A percentile compares a stretch with the other conserved stretches of the same genome.
Evolutionary conservation across 2,329 filamentous ascomycete species (phyloP).

Genomic region (Paracoccidioides brasiliensis): DNA sequence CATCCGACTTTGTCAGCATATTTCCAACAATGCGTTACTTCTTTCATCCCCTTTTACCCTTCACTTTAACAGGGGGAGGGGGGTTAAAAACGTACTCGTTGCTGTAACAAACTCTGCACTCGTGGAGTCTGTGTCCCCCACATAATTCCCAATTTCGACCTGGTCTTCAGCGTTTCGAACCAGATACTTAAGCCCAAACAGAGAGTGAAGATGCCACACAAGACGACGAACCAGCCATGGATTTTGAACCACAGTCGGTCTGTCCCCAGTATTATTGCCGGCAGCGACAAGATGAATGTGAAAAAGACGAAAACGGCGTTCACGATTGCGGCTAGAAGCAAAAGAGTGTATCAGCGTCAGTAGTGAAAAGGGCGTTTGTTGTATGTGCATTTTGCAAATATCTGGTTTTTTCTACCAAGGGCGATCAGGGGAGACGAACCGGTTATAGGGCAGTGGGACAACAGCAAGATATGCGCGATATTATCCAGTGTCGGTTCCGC

Average conservation of each 20-base stretch:
- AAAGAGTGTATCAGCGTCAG: neutral
- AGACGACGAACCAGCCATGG: constrained; percentile 50
- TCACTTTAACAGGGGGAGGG: no score
- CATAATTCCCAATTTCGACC: constrained; percentile 46
- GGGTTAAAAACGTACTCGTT: constrained; percentile 39
- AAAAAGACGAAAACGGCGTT: constrained; percentile 61
- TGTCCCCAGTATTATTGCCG: constrained; percentile 54
- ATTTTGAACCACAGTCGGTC: constrained; percentile 57
- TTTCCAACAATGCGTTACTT: no score
- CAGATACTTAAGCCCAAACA: constrained; percentile 54
- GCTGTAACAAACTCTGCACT: constrained; percentile 58
- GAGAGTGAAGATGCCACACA: constrained; percentile 51
- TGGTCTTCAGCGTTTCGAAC: constrained; percentile 59
- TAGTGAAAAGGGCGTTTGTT: neutral
- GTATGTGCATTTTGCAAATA: neutral
- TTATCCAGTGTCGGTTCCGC: constrained; percentile 34
- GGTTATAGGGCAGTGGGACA: constrained; percentile 40
- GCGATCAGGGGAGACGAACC: constrained; percentile 27
- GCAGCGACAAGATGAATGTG: constrained; percentile 56
- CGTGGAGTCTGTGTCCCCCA: constrained; percentile 46
- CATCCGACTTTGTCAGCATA: neutral
- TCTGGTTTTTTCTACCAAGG: neutral
- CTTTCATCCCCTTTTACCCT: neutral
- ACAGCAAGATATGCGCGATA: constrained; percentile 40
- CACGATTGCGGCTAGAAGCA: constrained; percentile 47